Evolutionary conservation across 805 yeast species (phyloP).

Genomic region (Candida tallmaniae): DNA sequence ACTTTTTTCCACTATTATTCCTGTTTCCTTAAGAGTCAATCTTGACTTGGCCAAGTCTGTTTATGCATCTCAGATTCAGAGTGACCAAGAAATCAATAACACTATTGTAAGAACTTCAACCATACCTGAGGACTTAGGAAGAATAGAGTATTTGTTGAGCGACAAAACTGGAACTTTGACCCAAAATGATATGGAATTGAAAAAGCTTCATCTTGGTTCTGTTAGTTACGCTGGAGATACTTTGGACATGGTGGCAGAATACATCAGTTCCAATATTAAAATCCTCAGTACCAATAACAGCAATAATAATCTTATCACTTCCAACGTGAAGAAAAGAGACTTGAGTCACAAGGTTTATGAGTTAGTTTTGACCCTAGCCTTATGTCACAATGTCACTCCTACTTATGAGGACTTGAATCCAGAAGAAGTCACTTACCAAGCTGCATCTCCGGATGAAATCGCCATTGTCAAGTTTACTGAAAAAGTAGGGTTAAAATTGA

Average conservation of each 20-base stretch:
- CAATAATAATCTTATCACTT: slow-evolving; percentile 1
- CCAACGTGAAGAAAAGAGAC: slow-evolving; percentile 50
- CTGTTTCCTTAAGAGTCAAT: slow-evolving; percentile 92
- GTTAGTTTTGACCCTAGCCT: slow-evolving; percentile 72
- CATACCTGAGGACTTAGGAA: slow-evolving; percentile 95
- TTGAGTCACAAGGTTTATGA: slow-evolving; percentile 74
- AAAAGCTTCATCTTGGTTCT: slow-evolving; percentile 86
- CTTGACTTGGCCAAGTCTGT: slow-evolving; percentile 94
- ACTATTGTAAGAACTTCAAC: slow-evolving; percentile 96
- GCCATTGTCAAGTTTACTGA: slow-evolving; percentile 95
- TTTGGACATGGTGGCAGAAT: slow-evolving; percentile 79
- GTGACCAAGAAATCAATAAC: slow-evolving; percentile 72
- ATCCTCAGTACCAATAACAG: neutral
- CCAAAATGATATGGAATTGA: slow-evolving; percentile 96
- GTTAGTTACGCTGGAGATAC: slow-evolving; percentile 91
- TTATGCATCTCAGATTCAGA: slow-evolving; percentile 92
- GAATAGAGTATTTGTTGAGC: slow-evolving; percentile 86
- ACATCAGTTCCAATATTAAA: slow-evolving; percentile 37
- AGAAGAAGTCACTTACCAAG: slow-evolving; percentile 68
- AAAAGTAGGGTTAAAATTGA: slow-evolving; percentile 72
- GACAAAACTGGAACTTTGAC: slow-evolving; percentile 98
- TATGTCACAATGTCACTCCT: slow-evolving; percentile 98
- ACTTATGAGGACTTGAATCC: slow-evolving; percentile 53
- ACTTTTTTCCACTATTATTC: slow-evolving; percentile 90
- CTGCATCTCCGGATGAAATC: slow-evolving; percentile 97